A percentile compares a stretch with the other conserved stretches of the same genome.
phyloP scores from a whole-genome alignment of 1,139 yeast genomes.

The Hanseniaspora sp. region DNA sequence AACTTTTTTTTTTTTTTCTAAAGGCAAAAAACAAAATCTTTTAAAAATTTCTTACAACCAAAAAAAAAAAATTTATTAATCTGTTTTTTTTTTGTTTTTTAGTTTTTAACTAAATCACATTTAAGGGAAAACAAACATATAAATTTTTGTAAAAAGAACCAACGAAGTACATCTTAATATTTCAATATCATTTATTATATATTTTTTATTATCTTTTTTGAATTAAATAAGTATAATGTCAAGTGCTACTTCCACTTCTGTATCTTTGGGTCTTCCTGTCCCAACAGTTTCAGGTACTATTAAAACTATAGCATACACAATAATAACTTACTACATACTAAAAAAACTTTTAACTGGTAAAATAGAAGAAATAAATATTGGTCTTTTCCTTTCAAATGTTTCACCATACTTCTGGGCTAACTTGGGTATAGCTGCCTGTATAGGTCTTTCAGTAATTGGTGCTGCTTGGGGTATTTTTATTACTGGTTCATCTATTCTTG shows the following conservation, averaged over 20 bases:
- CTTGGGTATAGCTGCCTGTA: slow-evolving; percentile 82
- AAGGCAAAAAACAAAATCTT: no score
- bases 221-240: neutral
- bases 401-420: slow-evolving; percentile 98
- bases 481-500: slow-evolving; percentile 87
- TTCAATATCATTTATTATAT: no score
- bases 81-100: no score
- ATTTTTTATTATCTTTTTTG: no score
- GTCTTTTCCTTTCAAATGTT: slow-evolving; percentile 69
- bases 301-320: slow-evolving; percentile 21
- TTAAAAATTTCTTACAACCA: no score
- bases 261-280: slow-evolving; percentile 15
- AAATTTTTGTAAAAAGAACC: no score
- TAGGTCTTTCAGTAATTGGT: slow-evolving; percentile 89
- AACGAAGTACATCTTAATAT: no score
- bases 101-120: no score
- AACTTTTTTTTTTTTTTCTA: no score
- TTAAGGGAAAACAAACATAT: no score
- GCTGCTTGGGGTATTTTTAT: slow-evolving; percentile 99
- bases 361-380: slow-evolving; percentile 84
- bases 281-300: slow-evolving; percentile 17
- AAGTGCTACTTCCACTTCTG: neutral
- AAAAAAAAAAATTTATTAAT: no score
- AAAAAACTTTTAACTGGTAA: slow-evolving; percentile 83
- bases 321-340: slow-evolving; percentile 26